These are phyloP conservation scores for Puccinia polysora DNA, from an alignment of 1,284 basidiomycete genomes.

Conservation along the genomic window DNA sequence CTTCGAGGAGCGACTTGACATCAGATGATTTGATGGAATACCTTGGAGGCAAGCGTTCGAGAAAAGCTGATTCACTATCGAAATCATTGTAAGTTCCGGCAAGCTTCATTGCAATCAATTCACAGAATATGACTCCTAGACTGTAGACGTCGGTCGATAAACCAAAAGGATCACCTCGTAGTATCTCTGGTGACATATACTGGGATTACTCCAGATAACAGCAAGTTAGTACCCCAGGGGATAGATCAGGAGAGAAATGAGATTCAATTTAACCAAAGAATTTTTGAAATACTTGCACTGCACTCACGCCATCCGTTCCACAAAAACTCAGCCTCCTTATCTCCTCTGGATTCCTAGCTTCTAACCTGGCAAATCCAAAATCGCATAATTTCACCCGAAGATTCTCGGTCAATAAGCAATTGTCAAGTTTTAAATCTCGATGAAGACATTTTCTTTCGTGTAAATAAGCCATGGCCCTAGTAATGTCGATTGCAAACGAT, in stretches of 20 bases:
- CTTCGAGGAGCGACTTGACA: constrained; percentile 57
- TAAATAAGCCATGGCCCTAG: constrained; percentile 89
- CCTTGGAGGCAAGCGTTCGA: constrained; percentile 63
- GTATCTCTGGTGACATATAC: constrained; percentile 72
- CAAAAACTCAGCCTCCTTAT: constrained; percentile 88
- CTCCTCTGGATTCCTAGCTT: constrained; percentile 83
- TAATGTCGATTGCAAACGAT: constrained; percentile 88
- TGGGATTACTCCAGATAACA: constrained; percentile 28
- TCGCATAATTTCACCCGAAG: constrained; percentile 93
- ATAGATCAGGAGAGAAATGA: too few relatives aligned
- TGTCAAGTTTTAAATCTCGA: constrained; percentile 89
- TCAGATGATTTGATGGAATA: constrained; percentile 76
- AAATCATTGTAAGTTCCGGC: constrained; percentile 60
- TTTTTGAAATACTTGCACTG: too few relatives aligned
- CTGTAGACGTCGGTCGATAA: constrained; percentile 91
- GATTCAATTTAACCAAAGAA: too few relatives aligned
- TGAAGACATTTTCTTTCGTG: constrained; percentile 76
- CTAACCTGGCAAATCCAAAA: constrained; percentile 90
- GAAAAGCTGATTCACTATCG: constrained; percentile 58
- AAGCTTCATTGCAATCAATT: constrained; percentile 77
- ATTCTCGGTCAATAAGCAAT: constrained; percentile 87
- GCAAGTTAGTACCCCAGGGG: too few relatives aligned
- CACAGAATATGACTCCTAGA: constrained; percentile 88
- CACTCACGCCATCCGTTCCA: constrained; percentile 87
- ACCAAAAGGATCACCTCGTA: constrained; percentile 83